Base-by-base conservation (phyloP, 208 protist genomes). In the Crithidia bombi region DNA sequence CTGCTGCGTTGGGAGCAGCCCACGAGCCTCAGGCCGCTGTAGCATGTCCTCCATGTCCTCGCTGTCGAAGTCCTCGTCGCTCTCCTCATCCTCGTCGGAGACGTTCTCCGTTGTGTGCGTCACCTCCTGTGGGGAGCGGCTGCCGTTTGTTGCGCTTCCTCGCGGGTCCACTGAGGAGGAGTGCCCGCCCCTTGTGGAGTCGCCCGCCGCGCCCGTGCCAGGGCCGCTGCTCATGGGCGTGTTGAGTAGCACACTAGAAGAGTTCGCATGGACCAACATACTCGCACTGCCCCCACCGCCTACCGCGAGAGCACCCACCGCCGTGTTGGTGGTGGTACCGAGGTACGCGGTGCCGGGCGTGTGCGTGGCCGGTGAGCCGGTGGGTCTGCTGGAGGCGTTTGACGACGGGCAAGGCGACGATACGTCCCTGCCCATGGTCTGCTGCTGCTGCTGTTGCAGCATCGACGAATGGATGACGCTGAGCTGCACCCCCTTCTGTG, bases 31-130 rank as follows among this genome's bases (percentile, higher is more conserved):
- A 3, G 63, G 65, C 14, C 63, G 61, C 50, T 84, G 73, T 46
- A 84, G 67, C 64, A 84, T 65, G 65, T 80, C 73, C 51, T 84
- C 79, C 51, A 84, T 69, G 32, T 84, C 79, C 61, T 84, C 79
- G 58, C 79, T 84, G 66, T 84, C 79, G 30, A 84, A 84, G 32
- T 65, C 79, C 49, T 80, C 74, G 56, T 84, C 79, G 33, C 77
- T 78, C 49, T 84, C 79, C 30, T 84, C 79, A 0, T 74, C 73
- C 11, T 77, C 61, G 41, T 32, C 28, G 7, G 49, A 67, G 12
- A 50, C 58, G 30, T 76, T 69, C 54, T 76, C 70, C 3, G 52
- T 54, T 14, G 69, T 75, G 44, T 75, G 69, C 32, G 69, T 75
- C 46, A 75, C 65, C 54, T 76, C 63, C 35, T 58, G 35, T 19